A percentile compares a stretch with the other conserved stretches of the same genome.
These are phyloP conservation scores for Ophiocordyceps polyrhachis-furcata DNA, from an alignment of 2,329 filamentous ascomycete genomes.

Conservation along the genomic window DNA sequence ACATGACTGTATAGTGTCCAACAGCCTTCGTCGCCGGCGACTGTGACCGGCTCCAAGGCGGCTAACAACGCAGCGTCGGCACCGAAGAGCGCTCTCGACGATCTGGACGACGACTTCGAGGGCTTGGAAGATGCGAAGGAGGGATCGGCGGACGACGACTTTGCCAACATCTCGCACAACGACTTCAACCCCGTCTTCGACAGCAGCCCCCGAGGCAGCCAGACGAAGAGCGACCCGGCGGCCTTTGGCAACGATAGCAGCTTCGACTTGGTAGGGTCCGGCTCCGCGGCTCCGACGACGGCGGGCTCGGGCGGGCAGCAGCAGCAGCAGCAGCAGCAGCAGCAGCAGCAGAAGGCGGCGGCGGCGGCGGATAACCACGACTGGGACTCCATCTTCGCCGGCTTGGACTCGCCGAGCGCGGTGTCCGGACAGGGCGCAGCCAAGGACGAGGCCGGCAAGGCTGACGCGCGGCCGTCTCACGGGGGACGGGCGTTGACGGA, in stretches of 20 bases:
- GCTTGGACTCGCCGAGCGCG: constrained; percentile 40
- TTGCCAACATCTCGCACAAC: constrained; percentile 54
- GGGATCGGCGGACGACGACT: constrained; percentile 60
- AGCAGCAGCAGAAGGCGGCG: constrained; percentile 16
- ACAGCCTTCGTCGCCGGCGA: constrained; percentile 13
- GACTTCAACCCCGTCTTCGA: constrained; percentile 75
- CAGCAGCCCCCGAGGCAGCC: constrained; percentile 39
- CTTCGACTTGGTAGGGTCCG: constrained; percentile 36
- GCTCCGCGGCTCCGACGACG: constrained; percentile 4
- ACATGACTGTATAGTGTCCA: constrained; percentile 8
- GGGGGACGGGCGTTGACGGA: constrained; percentile 50
- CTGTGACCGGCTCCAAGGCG: constrained; percentile 8
- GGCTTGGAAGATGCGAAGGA: constrained; percentile 73
- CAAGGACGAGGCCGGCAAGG: constrained; percentile 1
- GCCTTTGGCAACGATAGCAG: constrained; percentile 35
- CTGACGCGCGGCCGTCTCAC: constrained; percentile 9
- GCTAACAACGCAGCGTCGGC: constrained; percentile 21
- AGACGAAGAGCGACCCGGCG: constrained; percentile 33
- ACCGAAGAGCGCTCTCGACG: constrained; percentile 44
- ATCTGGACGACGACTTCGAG: constrained; percentile 65
- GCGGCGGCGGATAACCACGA: constrained; percentile 44
- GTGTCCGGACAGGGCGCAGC: constrained; percentile 7
- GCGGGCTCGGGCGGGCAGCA: constrained; percentile 10
- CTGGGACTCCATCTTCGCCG: constrained; percentile 89
- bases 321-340: constrained; percentile 22